Evolutionary conservation across 352 stramenopile species (phyloP), one percentile per base, ranked within the genome.

Genomic region (Pythium folliculosum): DNA sequence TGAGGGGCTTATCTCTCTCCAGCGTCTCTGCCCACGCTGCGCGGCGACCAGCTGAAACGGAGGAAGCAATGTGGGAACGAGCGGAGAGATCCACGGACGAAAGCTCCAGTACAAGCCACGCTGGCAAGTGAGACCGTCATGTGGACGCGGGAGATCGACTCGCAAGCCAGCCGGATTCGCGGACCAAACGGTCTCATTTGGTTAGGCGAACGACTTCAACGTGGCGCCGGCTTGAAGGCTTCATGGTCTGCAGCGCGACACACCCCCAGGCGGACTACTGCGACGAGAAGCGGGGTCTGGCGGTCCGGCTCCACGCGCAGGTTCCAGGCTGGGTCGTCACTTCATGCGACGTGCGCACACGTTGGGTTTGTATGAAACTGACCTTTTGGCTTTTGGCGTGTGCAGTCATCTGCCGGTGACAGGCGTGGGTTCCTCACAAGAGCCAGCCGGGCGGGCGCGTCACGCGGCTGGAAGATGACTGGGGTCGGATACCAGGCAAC

Each of bases 401-500:
- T n/a, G 40, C 40, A 47, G 40, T 47, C 40, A 47, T 47, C 40
- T 47, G 40, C 40, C 40, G 40, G 40, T 47, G 40, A 47, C 40
- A 47, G 35, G 35, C 40, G 40, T 47, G 27, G 27, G 27, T 19
- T 21, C 6, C 40, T n/a, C 14, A 21, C 40, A 7, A 47, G 40
- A 19, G 17, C 40, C 40, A 47, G 40, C 8, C 40, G 40, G 40
- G 3, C 14, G 4, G 9, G 9, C 14, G 40, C 17, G 40, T 47
- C 40, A n/a, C 40, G 40, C 17, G 9, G 14, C 6, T 21, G 6
- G 40, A n/a, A 47, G 40, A 47, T 13, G 40, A 43, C 37, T 12
- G 37, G 27, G 27, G 27, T 32, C 27, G 27, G 27, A 32, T 32
- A 32, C 4, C 14, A 17, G 10, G 13, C 40, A 21, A 3, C 40